Evolutionary conservation across 1,139 yeast genomes (phyloP).

Genomic region (Lodderomyces elongisporus): DNA sequence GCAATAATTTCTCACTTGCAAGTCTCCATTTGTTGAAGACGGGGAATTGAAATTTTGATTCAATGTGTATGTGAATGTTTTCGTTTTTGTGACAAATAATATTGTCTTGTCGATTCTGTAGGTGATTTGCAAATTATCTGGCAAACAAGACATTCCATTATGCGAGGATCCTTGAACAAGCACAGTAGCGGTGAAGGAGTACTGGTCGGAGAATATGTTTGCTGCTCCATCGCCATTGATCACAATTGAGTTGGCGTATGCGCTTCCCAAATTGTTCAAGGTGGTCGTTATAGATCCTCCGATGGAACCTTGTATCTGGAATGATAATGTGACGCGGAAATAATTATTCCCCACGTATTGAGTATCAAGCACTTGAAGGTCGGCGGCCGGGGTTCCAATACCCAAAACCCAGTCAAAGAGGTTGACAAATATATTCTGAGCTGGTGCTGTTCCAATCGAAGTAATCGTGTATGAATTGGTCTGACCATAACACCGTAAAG

Average conservation of each 20-base stretch:
- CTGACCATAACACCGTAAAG: background rate
- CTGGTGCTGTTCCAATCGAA: background rate
- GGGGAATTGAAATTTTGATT: conserved; percentile 1
- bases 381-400: background rate
- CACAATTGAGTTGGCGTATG: background rate
- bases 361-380: background rate
- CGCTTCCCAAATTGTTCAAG: background rate
- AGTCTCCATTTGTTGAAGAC: background rate
- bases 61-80: background rate
- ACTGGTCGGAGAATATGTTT: background rate
- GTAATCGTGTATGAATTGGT: background rate
- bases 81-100: conserved; percentile 4
- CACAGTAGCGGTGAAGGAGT: conserved; percentile 13
- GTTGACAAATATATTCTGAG: too few species aligned
- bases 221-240: background rate
- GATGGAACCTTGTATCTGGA: background rate
- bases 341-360: conserved; percentile 1
- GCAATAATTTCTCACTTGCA: background rate
- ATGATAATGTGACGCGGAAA: background rate
- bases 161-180: conserved; percentile 16
- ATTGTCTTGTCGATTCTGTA: conserved; percentile 7
- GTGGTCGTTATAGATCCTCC: background rate
- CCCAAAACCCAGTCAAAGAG: too few species aligned
- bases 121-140: conserved; percentile 21
- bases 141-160: conserved; percentile 25